Conservation (phyloP, 2,329 filamentous ascomycete genomes). For the Alternaria solani region DNA sequence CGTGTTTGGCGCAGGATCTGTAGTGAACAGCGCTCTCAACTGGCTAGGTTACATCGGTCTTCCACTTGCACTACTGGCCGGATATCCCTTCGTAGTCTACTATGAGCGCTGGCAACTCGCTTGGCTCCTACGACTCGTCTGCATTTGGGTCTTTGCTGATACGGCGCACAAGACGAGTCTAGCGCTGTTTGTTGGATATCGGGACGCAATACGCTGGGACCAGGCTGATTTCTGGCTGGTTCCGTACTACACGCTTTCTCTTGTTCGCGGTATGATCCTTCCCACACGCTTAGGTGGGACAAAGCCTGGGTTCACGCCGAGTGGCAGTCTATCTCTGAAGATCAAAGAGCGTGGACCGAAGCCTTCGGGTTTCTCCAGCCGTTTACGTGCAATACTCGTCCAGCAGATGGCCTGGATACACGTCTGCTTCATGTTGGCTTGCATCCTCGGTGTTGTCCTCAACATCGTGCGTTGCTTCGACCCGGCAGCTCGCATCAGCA, state of each 20-base stretch:
- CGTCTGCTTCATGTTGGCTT: background rate
- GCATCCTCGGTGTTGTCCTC: background rate
- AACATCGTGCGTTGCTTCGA: constrained; percentile 1
- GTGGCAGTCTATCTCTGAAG: background rate
- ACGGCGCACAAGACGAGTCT: constrained; percentile 1
- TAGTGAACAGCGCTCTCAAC: background rate
- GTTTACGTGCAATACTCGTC: background rate
- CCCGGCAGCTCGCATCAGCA: background rate
- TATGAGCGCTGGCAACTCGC: background rate
- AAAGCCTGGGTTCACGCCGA: constrained; percentile 1
- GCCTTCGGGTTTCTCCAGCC: background rate
- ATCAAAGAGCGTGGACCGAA: background rate
- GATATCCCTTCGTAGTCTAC: constrained; percentile 5
- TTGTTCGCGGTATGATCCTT: background rate
- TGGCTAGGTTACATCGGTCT: background rate
- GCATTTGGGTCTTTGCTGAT: constrained; percentile 1
- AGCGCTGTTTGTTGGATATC: background rate
- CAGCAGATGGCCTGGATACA: constrained; percentile 6
- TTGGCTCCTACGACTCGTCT: constrained; percentile 1
- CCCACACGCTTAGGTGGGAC: background rate
- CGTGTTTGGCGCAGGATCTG: constrained; percentile 8
- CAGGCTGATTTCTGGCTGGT: background rate
- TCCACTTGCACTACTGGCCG: background rate
- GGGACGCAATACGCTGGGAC: constrained; percentile 4
- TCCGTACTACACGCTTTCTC: background rate